These are phyloP conservation scores for Hymenoscyphus linearis DNA, from an alignment of 2,329 filamentous ascomycete species.

Conservation along the genomic window DNA sequence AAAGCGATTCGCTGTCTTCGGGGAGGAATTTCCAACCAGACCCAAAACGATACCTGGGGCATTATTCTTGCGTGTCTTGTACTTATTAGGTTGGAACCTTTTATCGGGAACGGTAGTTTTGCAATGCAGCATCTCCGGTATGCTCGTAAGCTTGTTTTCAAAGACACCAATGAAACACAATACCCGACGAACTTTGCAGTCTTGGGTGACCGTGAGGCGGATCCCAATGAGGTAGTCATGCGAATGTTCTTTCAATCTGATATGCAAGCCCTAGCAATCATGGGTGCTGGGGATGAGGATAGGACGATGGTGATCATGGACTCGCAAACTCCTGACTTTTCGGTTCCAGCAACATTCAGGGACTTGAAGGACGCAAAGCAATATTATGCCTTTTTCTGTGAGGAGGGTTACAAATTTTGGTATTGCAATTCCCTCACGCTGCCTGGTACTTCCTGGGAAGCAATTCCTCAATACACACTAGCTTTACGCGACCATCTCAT, in stretches of 20 bases:
- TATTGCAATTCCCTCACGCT: slow-evolving; percentile 16
- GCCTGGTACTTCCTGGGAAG: slow-evolving; percentile 31
- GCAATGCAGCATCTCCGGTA: slow-evolving; percentile 50
- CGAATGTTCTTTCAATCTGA: slow-evolving; percentile 56
- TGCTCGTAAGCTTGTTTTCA: slow-evolving; percentile 24
- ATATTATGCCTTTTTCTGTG: slow-evolving; percentile 24
- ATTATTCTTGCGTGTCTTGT: slow-evolving; percentile 23
- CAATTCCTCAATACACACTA: slow-evolving; percentile 9
- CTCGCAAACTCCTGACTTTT: slow-evolving; percentile 50
- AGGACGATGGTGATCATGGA: slow-evolving; percentile 61
- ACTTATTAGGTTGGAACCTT: slow-evolving; percentile 25
- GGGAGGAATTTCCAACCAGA: slow-evolving; percentile 13
- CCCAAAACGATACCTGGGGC: slow-evolving; percentile 3
- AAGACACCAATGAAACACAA: neutral
- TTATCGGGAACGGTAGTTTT: slow-evolving; percentile 42
- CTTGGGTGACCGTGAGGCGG: slow-evolving; percentile 34
- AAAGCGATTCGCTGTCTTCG: slow-evolving; percentile 24
- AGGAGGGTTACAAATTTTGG: slow-evolving; percentile 37
- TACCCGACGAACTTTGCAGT: slow-evolving; percentile 27
- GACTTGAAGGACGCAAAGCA: slow-evolving; percentile 26
- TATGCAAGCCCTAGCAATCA: slow-evolving; percentile 36
- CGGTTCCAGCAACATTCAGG: slow-evolving; percentile 36
- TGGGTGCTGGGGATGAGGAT: slow-evolving; percentile 43
- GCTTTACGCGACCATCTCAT: slow-evolving; percentile 15
- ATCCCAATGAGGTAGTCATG: slow-evolving; percentile 48